phyloP scores from a whole-genome alignment of 2,329 filamentous ascomycete genomes.

The Stenocarpella maydis region DNA sequence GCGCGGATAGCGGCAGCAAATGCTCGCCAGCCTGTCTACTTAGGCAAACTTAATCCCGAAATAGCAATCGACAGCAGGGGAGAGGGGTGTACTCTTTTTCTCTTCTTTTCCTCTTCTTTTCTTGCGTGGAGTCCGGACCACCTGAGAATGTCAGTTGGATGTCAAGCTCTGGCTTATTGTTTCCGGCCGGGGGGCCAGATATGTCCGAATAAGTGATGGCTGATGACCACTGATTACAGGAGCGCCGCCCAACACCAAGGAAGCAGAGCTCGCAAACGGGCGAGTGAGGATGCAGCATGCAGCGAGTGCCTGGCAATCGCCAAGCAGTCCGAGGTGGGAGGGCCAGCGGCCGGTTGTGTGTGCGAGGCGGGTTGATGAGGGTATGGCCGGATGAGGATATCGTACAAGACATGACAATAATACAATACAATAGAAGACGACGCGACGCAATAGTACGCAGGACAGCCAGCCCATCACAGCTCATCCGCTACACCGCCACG shows the following conservation, averaged over 20 bases:
- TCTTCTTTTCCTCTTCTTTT: no score
- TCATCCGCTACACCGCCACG: slow-evolving; percentile 19
- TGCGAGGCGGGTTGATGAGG: neutral
- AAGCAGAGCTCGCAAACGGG: slow-evolving; percentile 8
- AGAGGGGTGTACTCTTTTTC: neutral
- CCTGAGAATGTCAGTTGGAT: neutral
- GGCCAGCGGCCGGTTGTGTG: neutral
- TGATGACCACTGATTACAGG: slow-evolving; percentile 15
- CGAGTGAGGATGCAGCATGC: slow-evolving; percentile 12
- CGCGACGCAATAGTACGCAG: neutral
- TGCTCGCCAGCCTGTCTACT: neutral
- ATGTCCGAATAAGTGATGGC: neutral
- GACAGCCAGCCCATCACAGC: neutral
- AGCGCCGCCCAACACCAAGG: slow-evolving; percentile 5
- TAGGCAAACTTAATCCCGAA: slow-evolving; percentile 16
- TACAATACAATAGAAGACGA: slow-evolving; percentile 14
- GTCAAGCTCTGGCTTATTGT: slow-evolving; percentile 8
- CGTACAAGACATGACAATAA: slow-evolving; percentile 10
- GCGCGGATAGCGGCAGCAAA: slow-evolving; percentile 18
- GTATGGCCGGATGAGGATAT: neutral
- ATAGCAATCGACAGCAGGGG: slow-evolving; percentile 22
- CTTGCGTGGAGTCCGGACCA: neutral
- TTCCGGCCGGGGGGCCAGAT: neutral
- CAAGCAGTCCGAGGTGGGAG: slow-evolving; percentile 7
- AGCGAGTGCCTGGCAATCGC: neutral